Conservation (phyloP, 2,329 filamentous ascomycete genomes). For the Aspergillus quadrilineatus region DNA sequence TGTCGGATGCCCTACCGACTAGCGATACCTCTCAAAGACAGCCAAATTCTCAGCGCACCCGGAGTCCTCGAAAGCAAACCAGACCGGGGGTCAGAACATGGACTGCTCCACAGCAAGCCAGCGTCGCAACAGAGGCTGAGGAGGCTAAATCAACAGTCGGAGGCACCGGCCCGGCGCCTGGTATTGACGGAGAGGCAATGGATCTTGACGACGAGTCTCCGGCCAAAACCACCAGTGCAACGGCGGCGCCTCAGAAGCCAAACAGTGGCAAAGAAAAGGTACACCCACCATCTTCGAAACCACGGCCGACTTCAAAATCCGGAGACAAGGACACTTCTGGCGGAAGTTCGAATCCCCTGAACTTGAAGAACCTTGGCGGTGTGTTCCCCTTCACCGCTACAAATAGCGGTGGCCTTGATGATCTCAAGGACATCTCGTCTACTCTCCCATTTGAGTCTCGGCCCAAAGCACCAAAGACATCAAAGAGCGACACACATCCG, state of each 20-base stretch:
- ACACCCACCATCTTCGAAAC: slow-evolving; percentile 12
- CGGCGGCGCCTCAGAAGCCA: slow-evolving; percentile 10
- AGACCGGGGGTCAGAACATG: slow-evolving; percentile 30
- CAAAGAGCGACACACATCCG: slow-evolving; percentile 37
- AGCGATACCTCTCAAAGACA: slow-evolving; percentile 27
- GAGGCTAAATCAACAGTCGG: slow-evolving; percentile 36
- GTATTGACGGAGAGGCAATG: slow-evolving; percentile 42
- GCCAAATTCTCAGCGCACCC: slow-evolving; percentile 27
- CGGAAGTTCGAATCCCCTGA: slow-evolving; percentile 31
- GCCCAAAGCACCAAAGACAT: slow-evolving; percentile 45
- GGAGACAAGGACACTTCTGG: slow-evolving; percentile 8
- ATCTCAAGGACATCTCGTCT: slow-evolving; percentile 53
- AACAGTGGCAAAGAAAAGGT: slow-evolving; percentile 12
- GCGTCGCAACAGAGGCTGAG: slow-evolving; percentile 40
- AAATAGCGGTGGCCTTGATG: slow-evolving; percentile 50
- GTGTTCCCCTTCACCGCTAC: slow-evolving; percentile 51
- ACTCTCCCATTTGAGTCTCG: slow-evolving; percentile 61
- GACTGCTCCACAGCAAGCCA: slow-evolving; percentile 34
- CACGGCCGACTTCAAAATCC: slow-evolving; percentile 11
- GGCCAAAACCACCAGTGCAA: slow-evolving; percentile 11
- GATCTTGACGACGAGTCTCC: slow-evolving; percentile 46
- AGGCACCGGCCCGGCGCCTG: slow-evolving; percentile 18
- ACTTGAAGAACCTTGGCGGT: slow-evolving; percentile 52
- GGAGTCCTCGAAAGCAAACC: slow-evolving; percentile 36
- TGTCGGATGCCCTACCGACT: slow-evolving; percentile 34